These are phyloP conservation scores for Dothiorella sarmentorum DNA, from an alignment of 2,329 filamentous ascomycete genomes.

Conservation along the genomic window DNA sequence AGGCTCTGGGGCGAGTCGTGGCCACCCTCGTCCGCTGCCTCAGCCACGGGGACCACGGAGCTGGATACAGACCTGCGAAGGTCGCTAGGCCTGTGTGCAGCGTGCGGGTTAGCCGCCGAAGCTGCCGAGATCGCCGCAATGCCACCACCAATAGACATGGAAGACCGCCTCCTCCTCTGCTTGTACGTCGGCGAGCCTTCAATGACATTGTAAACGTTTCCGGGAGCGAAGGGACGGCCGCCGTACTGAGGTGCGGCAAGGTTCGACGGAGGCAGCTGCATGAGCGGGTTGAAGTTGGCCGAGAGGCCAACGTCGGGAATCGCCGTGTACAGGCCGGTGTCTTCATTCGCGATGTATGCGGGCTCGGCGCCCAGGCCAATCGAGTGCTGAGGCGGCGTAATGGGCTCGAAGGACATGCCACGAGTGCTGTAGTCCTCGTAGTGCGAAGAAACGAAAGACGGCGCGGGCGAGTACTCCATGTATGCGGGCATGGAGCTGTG, in stretches of 20 bases:
- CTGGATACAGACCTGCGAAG: slow-evolving; percentile 85
- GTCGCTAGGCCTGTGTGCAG: slow-evolving; percentile 79
- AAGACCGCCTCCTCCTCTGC: slow-evolving; percentile 89
- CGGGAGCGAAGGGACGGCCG: slow-evolving; percentile 64
- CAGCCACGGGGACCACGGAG: slow-evolving; percentile 76
- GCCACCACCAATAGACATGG: slow-evolving; percentile 77
- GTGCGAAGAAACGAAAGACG: slow-evolving; percentile 97
- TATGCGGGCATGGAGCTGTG: slow-evolving; percentile 99
- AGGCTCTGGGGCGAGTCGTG: slow-evolving; percentile 77
- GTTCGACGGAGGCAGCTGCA: slow-evolving; percentile 85
- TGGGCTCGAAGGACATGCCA: slow-evolving; percentile 91
- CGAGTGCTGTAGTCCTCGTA: slow-evolving; percentile 98
- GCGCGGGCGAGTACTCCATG: slow-evolving; percentile 95
- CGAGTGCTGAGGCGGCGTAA: slow-evolving; percentile 91
- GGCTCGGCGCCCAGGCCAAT: slow-evolving; percentile 79
- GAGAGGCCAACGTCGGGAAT: slow-evolving; percentile 84
- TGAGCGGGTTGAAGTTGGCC: slow-evolving; percentile 78
- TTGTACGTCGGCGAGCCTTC: slow-evolving; percentile 99
- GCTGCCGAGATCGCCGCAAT: slow-evolving; percentile 63
- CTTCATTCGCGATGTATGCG: slow-evolving; percentile 96
- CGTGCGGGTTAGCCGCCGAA: slow-evolving; percentile 48
- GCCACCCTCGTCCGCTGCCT: slow-evolving; percentile 68
- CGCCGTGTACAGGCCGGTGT: slow-evolving; percentile 91
- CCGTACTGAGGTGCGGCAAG: slow-evolving; percentile 76
- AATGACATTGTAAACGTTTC: slow-evolving; percentile 91